These are phyloP conservation scores for Stachybotrys chlorohalonatus DNA, from an alignment of 2,329 filamentous ascomycete genomes.

Conservation along the genomic window DNA sequence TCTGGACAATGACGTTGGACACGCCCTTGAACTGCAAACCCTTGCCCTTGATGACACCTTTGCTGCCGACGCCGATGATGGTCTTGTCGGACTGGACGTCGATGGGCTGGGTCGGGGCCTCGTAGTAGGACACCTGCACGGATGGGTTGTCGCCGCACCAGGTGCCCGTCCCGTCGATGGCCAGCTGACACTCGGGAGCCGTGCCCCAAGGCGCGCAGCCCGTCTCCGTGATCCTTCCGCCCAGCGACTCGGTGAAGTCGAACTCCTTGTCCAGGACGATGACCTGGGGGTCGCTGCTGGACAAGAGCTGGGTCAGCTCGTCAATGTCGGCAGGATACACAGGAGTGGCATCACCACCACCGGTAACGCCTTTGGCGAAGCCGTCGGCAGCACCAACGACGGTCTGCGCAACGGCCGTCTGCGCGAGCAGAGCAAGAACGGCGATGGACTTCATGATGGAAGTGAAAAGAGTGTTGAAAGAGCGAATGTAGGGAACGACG, in stretches of 20 bases:
- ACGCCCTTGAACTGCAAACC: conserved; percentile 23
- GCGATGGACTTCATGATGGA: background rate
- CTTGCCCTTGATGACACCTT: conserved; percentile 28
- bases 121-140: conserved; percentile 3
- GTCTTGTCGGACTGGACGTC: conserved; percentile 20
- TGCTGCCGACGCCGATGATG: conserved; percentile 23
- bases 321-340: conserved; percentile 28
- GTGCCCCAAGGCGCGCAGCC: conserved; percentile 10
- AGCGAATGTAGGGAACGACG: background rate
- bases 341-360: conserved; percentile 35
- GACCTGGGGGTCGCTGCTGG: conserved; percentile 13
- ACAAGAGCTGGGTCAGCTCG: conserved; percentile 18
- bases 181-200: conserved; percentile 6
- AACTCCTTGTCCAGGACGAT: conserved; percentile 21
- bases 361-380: conserved; percentile 29
- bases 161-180: conserved; percentile 3
- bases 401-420: conserved; percentile 12
- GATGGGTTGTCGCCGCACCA: conserved; percentile 2
- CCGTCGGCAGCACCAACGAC: conserved; percentile 14
- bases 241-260: conserved; percentile 11
- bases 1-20: conserved; percentile 26
- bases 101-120: conserved; percentile 3
- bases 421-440: background rate
- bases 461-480: background rate
- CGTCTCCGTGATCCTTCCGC: conserved; percentile 3